Percentiles rank a stretch among this genome's conserved stretches.
Evolutionary conservation across 2,329 filamentous ascomycete genomes (phyloP).

Genomic region (Arthrocladium fulminans): DNA sequence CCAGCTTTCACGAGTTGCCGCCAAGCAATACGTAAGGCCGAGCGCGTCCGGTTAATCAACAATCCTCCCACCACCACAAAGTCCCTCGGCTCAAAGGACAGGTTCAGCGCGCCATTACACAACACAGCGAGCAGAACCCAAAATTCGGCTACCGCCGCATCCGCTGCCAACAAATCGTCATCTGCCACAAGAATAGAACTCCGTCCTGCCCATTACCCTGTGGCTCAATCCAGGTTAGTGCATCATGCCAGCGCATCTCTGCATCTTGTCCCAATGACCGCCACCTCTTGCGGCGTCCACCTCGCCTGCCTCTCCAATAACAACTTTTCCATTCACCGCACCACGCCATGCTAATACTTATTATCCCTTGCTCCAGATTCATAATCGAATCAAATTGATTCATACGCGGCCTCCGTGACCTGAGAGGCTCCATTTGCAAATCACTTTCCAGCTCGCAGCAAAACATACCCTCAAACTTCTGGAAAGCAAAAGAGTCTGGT

Average conservation of each 20-base stretch:
- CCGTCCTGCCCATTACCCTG: constrained; percentile 12
- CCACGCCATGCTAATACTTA: constrained; percentile 20
- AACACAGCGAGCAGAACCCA: constrained; percentile 3
- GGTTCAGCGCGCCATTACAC: not conserved
- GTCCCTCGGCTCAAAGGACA: not conserved
- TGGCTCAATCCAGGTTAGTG: constrained; percentile 22
- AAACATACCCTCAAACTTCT: constrained; percentile 16
- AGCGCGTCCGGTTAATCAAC: not conserved
- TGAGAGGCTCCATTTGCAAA: constrained; percentile 6
- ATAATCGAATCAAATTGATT: constrained; percentile 19
- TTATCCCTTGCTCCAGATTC: constrained; percentile 14
- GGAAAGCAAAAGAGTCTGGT: constrained; percentile 11
- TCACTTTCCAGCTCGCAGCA: constrained; percentile 7
- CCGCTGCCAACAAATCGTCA: constrained; percentile 5
- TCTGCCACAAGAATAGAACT: constrained; percentile 20
- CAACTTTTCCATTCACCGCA: constrained; percentile 7
- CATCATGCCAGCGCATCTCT: constrained; percentile 22
- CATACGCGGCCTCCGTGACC: not conserved
- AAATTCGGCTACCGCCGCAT: not conserved
- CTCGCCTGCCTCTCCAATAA: constrained; percentile 20
- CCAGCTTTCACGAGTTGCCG: not conserved
- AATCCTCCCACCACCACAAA: not conserved
- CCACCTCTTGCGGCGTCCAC: constrained; percentile 17
- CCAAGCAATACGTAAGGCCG: not conserved
- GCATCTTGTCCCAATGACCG: constrained; percentile 20